Conservation (phyloP, 2,329 filamentous ascomycete species). For the Colletotrichum abscissum region DNA sequence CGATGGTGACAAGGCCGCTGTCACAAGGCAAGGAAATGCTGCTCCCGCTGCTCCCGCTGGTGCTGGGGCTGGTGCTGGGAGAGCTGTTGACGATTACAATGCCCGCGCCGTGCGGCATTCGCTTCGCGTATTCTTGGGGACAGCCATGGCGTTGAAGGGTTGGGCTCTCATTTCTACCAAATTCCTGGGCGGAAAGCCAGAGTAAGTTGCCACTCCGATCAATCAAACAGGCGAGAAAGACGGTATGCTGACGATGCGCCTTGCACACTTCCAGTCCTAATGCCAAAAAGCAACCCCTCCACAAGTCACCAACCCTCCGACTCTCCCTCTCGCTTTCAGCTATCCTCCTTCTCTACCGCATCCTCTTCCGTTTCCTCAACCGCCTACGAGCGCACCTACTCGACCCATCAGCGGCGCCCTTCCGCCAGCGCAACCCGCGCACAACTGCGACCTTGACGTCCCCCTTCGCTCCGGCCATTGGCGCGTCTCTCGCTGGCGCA, state of each 20-base stretch:
- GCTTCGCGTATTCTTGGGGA: slow-evolving; percentile 75
- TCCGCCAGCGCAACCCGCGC: slow-evolving; percentile 84
- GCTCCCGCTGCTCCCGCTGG: slow-evolving; percentile 37
- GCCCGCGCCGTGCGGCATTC: slow-evolving; percentile 77
- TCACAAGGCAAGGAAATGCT: slow-evolving; percentile 27
- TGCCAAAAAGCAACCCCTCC: slow-evolving; percentile 62
- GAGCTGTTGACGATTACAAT: slow-evolving; percentile 70
- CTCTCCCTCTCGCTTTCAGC: slow-evolving; percentile 86
- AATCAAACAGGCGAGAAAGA: not conserved
- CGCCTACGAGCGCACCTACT: slow-evolving; percentile 83
- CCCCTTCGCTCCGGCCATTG: slow-evolving; percentile 86
- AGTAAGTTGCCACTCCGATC: slow-evolving; percentile 50
- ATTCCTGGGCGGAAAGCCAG: slow-evolving; percentile 57
- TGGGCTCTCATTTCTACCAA: slow-evolving; percentile 63
- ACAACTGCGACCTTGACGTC: slow-evolving; percentile 82
- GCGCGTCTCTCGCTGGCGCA: slow-evolving; percentile 87
- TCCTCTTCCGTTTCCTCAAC: slow-evolving; percentile 90
- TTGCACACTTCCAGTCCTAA: slow-evolving; percentile 38
- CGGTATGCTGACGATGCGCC: not conserved
- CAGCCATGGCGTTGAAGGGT: slow-evolving; percentile 71
- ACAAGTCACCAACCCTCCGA: slow-evolving; percentile 77
- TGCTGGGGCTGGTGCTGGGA: slow-evolving; percentile 43
- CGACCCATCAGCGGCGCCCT: slow-evolving; percentile 81
- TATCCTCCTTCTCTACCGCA: slow-evolving; percentile 87
- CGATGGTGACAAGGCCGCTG: slow-evolving; percentile 43